A percentile compares a stretch with the other conserved stretches of the same genome.
Conservation (phyloP, 1,284 basidiomycete genomes). For the Rhodotorula sp. region DNA sequence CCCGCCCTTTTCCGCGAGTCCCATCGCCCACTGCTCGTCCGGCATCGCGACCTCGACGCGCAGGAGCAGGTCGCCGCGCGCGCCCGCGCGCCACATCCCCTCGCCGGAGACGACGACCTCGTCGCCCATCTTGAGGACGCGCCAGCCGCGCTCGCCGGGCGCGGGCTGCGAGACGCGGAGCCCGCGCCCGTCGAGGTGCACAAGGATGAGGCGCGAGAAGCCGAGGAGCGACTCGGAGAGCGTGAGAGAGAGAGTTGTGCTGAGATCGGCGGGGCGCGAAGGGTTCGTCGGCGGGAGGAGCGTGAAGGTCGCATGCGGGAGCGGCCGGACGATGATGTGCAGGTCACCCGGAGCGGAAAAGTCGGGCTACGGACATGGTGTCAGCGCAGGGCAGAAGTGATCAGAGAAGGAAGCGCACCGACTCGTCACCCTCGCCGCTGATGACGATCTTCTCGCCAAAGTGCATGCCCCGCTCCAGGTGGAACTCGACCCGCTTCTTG, state of each 20-base stretch:
- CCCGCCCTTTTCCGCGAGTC: constrained; percentile 59
- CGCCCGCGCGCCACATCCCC: constrained; percentile 75
- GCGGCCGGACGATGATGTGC: constrained; percentile 79
- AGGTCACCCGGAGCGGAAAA: constrained; percentile 59
- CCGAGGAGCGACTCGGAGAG: constrained; percentile 90
- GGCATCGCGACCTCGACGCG: constrained; percentile 85
- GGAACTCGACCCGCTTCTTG: constrained; percentile 82
- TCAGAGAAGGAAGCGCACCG: constrained; percentile 57
- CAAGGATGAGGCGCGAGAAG: constrained; percentile 80
- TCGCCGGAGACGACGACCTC: constrained; percentile 74
- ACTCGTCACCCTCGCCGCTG: constrained; percentile 84
- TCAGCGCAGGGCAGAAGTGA: background rate
- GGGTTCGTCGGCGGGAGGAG: constrained; percentile 55
- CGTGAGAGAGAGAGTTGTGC: constrained; percentile 60
- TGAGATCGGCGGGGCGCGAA: constrained; percentile 54
- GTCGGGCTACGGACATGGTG: constrained; percentile 20
- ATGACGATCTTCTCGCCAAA: constrained; percentile 84
- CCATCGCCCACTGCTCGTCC: constrained; percentile 64
- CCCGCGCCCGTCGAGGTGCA: constrained; percentile 86
- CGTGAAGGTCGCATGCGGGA: constrained; percentile 76
- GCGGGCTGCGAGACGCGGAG: constrained; percentile 68
- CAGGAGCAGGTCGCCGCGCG: constrained; percentile 79
- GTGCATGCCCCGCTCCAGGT: constrained; percentile 83
- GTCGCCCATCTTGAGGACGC: constrained; percentile 72
- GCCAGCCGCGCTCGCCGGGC: constrained; percentile 57